Percentiles rank a stretch among this genome's conserved stretches.
Evolutionary conservation across 2,329 filamentous ascomycete genomes (phyloP).

Genomic region (Cercospora sp.): DNA sequence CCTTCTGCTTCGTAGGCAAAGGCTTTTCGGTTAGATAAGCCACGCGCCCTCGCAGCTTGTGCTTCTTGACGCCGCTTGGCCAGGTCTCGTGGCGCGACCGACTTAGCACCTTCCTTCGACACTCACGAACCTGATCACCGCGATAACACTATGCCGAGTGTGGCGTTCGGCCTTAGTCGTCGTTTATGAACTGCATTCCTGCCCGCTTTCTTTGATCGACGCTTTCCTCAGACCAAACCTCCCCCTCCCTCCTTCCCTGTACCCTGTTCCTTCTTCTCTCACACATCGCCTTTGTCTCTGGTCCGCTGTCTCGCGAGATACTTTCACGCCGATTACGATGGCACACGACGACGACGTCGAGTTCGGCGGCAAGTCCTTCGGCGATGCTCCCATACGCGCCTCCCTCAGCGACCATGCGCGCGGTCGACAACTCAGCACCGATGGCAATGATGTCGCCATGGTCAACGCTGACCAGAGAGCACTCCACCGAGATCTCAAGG

Average conservation of each 20-base stretch:
- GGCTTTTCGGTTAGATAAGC: slow-evolving; percentile 1
- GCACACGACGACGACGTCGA: neutral
- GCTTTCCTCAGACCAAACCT: neutral
- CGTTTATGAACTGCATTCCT: neutral
- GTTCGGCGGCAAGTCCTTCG: neutral
- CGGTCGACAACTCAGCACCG: slow-evolving; percentile 23
- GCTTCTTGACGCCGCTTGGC: slow-evolving; percentile 4
- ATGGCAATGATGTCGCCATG: slow-evolving; percentile 19
- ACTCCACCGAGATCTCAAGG: slow-evolving; percentile 35
- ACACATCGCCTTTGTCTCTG: neutral
- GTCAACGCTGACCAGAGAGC: slow-evolving; percentile 26
- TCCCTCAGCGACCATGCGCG: slow-evolving; percentile 20
- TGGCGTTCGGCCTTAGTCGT: neutral
- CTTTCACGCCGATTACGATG: neutral
- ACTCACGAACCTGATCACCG: neutral
- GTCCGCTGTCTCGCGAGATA: neutral
- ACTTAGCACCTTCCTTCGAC: neutral
- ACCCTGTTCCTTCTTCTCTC: neutral
- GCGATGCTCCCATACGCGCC: slow-evolving; percentile 1
- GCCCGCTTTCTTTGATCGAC: neutral
- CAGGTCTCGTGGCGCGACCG: neutral
- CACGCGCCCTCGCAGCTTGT: neutral
- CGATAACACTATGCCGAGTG: neutral
- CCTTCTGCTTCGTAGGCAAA: neutral
- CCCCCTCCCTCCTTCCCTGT: neutral